phyloP scores from a whole-genome alignment of 2,329 filamentous ascomycete species.

The Penicillium sp. region DNA sequence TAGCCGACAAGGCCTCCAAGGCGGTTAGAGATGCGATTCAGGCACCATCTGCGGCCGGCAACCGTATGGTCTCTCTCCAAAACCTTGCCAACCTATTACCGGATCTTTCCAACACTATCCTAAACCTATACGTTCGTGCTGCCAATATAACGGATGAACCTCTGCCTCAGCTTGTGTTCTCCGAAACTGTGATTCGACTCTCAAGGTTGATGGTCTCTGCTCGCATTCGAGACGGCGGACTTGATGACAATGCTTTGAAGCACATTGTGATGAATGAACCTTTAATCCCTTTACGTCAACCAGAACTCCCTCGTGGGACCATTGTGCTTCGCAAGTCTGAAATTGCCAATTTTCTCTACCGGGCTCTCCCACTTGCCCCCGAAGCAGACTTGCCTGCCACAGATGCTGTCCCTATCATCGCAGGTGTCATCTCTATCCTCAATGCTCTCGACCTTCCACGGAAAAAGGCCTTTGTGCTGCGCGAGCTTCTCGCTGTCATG shows the following conservation, averaged over 20 bases:
- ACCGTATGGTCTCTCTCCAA: slow-evolving; percentile 53
- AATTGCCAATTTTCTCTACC: slow-evolving; percentile 70
- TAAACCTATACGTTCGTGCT: slow-evolving; percentile 61
- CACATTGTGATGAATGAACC: slow-evolving; percentile 64
- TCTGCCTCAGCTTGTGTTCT: slow-evolving; percentile 60
- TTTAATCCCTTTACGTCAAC: slow-evolving; percentile 43
- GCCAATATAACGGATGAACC: slow-evolving; percentile 60
- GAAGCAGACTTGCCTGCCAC: slow-evolving; percentile 69
- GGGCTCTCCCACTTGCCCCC: slow-evolving; percentile 70
- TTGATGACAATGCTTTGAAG: slow-evolving; percentile 59
- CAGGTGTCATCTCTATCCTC: slow-evolving; percentile 86
- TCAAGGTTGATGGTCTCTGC: slow-evolving; percentile 60
- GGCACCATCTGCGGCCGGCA: slow-evolving; percentile 55
- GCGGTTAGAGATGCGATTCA: slow-evolving; percentile 45
- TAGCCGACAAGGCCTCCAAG: slow-evolving; percentile 57
- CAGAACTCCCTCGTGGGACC: slow-evolving; percentile 44
- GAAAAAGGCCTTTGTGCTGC: slow-evolving; percentile 89
- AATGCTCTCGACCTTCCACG: slow-evolving; percentile 78
- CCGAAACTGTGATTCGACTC: slow-evolving; percentile 63
- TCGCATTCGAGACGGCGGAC: slow-evolving; percentile 56
- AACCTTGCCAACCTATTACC: slow-evolving; percentile 61
- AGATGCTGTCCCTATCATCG: slow-evolving; percentile 78
- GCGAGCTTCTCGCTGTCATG: slow-evolving; percentile 81
- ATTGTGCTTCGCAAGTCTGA: slow-evolving; percentile 63
- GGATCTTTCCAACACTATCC: slow-evolving; percentile 62